These are phyloP conservation scores for Malus hybrid DNA, from an alignment of 331 rosid genomes.

Conservation along the genomic window DNA sequence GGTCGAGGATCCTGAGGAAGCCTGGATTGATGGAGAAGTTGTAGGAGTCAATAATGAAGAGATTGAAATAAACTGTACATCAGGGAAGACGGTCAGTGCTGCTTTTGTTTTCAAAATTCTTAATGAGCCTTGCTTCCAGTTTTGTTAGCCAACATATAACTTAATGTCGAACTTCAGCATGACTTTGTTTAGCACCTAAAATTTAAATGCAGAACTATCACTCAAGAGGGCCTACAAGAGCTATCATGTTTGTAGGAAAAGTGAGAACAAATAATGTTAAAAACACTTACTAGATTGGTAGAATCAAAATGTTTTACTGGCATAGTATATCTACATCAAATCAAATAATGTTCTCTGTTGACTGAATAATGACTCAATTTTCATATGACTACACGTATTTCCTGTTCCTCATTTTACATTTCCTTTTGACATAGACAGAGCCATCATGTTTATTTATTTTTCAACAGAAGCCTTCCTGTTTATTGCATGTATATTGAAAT, in stretches of 20 bases:
- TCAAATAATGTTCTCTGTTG: background rate
- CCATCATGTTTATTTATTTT: background rate
- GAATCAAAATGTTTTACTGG: background rate
- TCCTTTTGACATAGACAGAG: background rate
- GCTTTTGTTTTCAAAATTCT: background rate
- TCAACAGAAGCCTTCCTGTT: background rate
- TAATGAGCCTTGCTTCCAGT: background rate
- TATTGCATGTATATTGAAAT: background rate
- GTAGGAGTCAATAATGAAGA: slow-evolving; percentile 32
- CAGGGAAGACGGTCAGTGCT: slow-evolving; percentile 55
- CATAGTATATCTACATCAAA: background rate
- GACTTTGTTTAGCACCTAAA: background rate
- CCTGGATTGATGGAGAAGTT: slow-evolving; percentile 80
- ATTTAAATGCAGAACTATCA: background rate
- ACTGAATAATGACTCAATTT: background rate
- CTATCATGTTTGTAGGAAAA: background rate
- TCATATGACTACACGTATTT: background rate
- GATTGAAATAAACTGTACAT: slow-evolving; percentile 28
- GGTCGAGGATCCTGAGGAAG: slow-evolving; percentile 61
- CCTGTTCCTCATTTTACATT: background rate
- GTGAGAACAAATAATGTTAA: background rate
- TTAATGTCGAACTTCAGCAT: background rate
- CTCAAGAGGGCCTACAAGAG: background rate
- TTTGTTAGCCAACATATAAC: background rate
- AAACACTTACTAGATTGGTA: background rate